Base-by-base conservation (phyloP, 176 grass and related monocot genomes). In the Oryza glumipatula region DNA sequence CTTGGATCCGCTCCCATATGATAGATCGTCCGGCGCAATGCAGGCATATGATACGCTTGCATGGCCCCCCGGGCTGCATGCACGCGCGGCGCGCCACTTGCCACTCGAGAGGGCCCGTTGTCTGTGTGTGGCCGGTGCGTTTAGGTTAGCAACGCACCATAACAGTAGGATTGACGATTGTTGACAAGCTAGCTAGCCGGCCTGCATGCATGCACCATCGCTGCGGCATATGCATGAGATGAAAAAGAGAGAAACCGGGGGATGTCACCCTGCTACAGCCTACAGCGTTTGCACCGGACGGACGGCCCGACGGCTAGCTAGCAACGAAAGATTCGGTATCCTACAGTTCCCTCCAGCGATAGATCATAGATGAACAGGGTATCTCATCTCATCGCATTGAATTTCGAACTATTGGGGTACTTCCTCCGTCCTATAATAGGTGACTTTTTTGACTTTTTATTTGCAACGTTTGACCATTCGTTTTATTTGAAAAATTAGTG, bases 251-350 rank as follows among this genome's bases (percentile, higher is more conserved):
- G 16, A 43, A 43, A 7, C 56, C 21, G 22, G 7, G 6, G 11
- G 6, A 14, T 58, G 17, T 58, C 54, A 9, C 54, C 8, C 54
- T 15, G 54, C 54, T 58, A 58, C 47, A 49, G 47, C 47, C 47
- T 49, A 1, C 16, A 23, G 16, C 26, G 44, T 49, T 49, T 17
- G 33, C 21, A 11, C 46, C 19, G 19, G 11, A 8, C 65, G 9
- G 36, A 38, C 36, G 36, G 5, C 6, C 5, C 30, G 30, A 32
- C 30, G 4, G 38, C 38, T 41, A 41, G 11, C 41, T 43, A 23
- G 35, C 23, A n/a, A 21, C 13, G n/a, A 69, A 65, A 65, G 48
- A 70, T 68, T 85, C 49, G 26, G 32, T 65, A 65, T 70, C 87
- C 28, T 28, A 1, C 64, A 33, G 60, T 73, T 24, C 23, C 32